A percentile compares a stretch with the other conserved stretches of the same genome.
phyloP scores from a whole-genome alignment of 495 filamentous ascomycete species.

The Talaromyces borbonicus region DNA sequence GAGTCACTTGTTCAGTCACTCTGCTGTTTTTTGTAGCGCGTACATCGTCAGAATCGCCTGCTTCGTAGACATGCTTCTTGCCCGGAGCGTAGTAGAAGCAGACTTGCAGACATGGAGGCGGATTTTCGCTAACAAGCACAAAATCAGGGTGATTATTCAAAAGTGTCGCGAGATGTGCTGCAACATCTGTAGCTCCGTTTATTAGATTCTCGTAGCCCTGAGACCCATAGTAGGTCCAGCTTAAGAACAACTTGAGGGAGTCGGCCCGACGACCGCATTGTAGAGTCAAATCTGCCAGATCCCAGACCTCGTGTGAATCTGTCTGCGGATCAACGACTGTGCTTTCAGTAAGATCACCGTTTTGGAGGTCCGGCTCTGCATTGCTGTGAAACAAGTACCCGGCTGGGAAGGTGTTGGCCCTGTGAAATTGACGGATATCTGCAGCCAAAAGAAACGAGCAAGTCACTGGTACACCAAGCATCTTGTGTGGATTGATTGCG shows the following conservation, averaged over 20 bases:
- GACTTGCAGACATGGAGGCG: conserved; percentile 84
- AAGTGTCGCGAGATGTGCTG: conserved; percentile 51
- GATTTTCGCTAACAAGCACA: conserved; percentile 59
- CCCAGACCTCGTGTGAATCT: conserved; percentile 58
- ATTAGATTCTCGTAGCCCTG: conserved; percentile 52
- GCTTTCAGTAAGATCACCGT: conserved; percentile 5
- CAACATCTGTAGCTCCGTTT: conserved; percentile 57
- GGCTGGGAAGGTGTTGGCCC: conserved; percentile 75
- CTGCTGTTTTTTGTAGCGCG: conserved; percentile 53
- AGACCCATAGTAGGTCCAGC: conserved; percentile 81
- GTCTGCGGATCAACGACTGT: conserved; percentile 17
- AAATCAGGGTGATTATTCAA: conserved; percentile 49
- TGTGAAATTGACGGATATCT: conserved; percentile 66
- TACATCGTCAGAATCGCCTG: conserved; percentile 25
- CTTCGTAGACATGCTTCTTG: conserved; percentile 36
- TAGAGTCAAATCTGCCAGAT: conserved; percentile 86
- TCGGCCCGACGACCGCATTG: conserved; percentile 87
- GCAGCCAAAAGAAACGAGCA: conserved; percentile 79
- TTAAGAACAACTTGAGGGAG: conserved; percentile 73
- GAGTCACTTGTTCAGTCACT: conserved; percentile 58
- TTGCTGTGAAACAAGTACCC: conserved; percentile 75
- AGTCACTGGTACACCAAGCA: conserved; percentile 83
- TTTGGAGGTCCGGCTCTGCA: conserved; percentile 16
- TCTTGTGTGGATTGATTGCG: conserved; percentile 90
- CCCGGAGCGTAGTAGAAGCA: conserved; percentile 79